A percentile compares a stretch with the other conserved stretches of the same genome.
These are phyloP conservation scores for Ascobolus immersus DNA, from an alignment of 495 filamentous ascomycete species.

Conservation along the genomic window DNA sequence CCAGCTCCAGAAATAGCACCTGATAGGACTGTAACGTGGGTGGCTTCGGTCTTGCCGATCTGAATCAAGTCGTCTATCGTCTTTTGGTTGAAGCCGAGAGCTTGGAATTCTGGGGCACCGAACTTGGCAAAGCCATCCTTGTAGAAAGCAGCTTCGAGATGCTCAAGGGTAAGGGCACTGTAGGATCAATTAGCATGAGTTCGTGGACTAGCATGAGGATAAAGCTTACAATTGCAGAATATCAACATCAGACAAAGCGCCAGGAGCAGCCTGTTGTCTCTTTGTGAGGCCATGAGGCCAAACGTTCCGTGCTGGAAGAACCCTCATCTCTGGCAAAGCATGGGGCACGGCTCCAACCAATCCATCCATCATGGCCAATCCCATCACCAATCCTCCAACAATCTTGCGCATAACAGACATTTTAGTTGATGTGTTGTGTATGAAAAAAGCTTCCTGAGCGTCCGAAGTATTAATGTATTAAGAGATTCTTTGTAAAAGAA, in stretches of 20 bases:
- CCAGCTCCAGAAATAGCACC: conserved; percentile 28
- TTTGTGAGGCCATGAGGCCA: conserved; percentile 19
- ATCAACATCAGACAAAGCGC: conserved; percentile 33
- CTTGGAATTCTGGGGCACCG: conserved; percentile 29
- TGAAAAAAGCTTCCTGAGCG: too few species aligned
- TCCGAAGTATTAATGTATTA: too few species aligned
- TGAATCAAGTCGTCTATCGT: conserved; percentile 24
- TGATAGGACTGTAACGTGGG: conserved; percentile 32
- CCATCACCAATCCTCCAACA: too few species aligned
- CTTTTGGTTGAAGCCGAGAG: conserved; percentile 25
- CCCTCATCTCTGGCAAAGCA: conserved; percentile 16
- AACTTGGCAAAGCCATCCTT: conserved; percentile 34
- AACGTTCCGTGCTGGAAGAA: too few species aligned
- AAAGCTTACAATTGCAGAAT: conserved; percentile 43
- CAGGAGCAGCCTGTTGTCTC: conserved; percentile 27
- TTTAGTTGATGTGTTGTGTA: too few species aligned
- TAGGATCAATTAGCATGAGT: conserved; percentile 1
- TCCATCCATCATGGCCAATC: conserved; percentile 20
- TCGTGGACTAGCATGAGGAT: neutral
- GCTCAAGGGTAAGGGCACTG: conserved; percentile 38
- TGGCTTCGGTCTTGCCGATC: conserved; percentile 29
- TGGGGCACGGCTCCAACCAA: conserved; percentile 22
- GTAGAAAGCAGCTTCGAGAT: conserved; percentile 38
- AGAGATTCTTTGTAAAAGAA: too few species aligned
- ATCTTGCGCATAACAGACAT: too few species aligned